Conservation (phyloP, 2,329 filamentous ascomycete genomes). For the Dendrostoma leiphaemia region DNA sequence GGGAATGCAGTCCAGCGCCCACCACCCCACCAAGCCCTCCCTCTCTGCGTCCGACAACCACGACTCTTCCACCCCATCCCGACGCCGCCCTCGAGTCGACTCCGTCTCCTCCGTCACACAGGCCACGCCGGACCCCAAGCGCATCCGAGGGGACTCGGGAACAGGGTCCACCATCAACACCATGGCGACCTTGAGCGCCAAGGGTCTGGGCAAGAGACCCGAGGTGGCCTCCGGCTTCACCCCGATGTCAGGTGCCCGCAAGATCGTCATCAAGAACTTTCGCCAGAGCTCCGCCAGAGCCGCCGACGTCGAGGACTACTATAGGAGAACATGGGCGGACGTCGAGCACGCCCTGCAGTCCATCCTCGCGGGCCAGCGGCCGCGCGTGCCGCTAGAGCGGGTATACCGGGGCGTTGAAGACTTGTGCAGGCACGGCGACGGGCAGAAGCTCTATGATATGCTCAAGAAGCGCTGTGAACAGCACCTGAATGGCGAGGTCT, state of each 20-base stretch:
- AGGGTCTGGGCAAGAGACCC: conserved; percentile 34
- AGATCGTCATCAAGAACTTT: conserved; percentile 92
- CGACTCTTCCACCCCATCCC: conserved; percentile 15
- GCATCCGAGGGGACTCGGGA: conserved; percentile 20
- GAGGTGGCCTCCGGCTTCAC: conserved; percentile 54
- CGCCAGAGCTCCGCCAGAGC: conserved; percentile 55
- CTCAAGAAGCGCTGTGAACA: conserved; percentile 64
- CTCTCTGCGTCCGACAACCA: conserved; percentile 3
- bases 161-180: background rate
- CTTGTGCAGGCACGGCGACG: conserved; percentile 76
- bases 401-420: conserved; percentile 91
- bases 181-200: conserved; percentile 27
- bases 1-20: conserved; percentile 18
- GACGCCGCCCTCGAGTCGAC: conserved; percentile 28
- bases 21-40: conserved; percentile 5
- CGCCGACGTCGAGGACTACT: conserved; percentile 72
- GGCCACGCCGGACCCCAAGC: conserved; percentile 27
- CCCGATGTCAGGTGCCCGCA: conserved; percentile 75
- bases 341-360: conserved; percentile 70
- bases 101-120: conserved; percentile 21
- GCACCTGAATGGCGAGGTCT: conserved; percentile 64
- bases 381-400: conserved; percentile 76
- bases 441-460: conserved; percentile 63
- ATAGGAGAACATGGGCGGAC: conserved; percentile 71
- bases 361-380: conserved; percentile 66